phyloP scores from a whole-genome alignment of 352 stramenopile genomes.

The Phytophthora colocasiae region DNA sequence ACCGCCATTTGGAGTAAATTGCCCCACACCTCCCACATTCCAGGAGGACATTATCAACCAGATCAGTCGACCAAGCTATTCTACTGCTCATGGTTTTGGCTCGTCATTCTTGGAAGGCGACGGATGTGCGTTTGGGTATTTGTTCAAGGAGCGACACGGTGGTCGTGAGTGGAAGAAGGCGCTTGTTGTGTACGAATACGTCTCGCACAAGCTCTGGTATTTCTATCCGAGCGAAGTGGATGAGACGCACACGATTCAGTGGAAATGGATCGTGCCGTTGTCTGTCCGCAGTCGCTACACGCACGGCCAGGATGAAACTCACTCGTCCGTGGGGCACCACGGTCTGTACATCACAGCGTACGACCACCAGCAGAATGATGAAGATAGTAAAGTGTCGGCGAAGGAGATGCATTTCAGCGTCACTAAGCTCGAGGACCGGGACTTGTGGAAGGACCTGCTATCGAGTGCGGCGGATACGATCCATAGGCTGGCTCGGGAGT shows the following conservation, averaged over 20 bases:
- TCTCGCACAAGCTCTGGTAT: slow-evolving; percentile 90
- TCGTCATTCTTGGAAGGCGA: slow-evolving; percentile 88
- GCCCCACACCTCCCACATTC: slow-evolving; percentile 72
- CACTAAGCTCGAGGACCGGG: slow-evolving; percentile 84
- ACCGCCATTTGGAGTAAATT: slow-evolving; percentile 26
- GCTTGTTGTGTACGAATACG: slow-evolving; percentile 88
- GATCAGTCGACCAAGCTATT: slow-evolving; percentile 87
- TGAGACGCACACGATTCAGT: slow-evolving; percentile 81
- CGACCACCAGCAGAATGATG: slow-evolving; percentile 69
- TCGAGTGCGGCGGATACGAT: slow-evolving; percentile 63
- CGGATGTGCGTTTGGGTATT: slow-evolving; percentile 84
- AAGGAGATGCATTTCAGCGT: slow-evolving; percentile 87
- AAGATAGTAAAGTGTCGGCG: slow-evolving; percentile 53
- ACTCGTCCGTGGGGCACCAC: slow-evolving; percentile 85
- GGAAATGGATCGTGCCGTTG: slow-evolving; percentile 89
- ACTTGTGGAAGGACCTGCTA: slow-evolving; percentile 83
- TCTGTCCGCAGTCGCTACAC: slow-evolving; percentile 79
- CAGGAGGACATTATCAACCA: slow-evolving; percentile 91
- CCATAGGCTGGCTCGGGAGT: slow-evolving; percentile 74
- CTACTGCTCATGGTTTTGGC: slow-evolving; percentile 80
- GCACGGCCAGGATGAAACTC: slow-evolving; percentile 85
- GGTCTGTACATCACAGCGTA: slow-evolving; percentile 85
- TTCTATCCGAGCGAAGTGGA: slow-evolving; percentile 90
- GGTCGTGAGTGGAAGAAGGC: slow-evolving; percentile 82
- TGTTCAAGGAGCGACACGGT: slow-evolving; percentile 79